Percentiles rank a stretch among this genome's conserved stretches.
These are phyloP conservation scores for Phytophthora palmivora DNA, from an alignment of 352 stramenopile species.

Conservation along the genomic window DNA sequence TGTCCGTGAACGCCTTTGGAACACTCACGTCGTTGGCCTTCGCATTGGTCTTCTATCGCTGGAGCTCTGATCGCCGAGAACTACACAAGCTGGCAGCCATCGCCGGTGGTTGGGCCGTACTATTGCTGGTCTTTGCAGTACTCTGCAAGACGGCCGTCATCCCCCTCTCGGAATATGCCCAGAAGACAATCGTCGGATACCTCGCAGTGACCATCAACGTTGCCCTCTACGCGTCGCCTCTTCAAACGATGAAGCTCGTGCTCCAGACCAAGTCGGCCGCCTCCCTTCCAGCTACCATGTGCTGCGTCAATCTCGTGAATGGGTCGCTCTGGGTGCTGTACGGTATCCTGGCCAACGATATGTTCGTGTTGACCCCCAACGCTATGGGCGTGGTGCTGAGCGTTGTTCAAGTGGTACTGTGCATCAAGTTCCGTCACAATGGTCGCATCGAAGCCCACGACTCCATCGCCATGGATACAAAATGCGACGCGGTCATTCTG, in stretches of 20 bases:
- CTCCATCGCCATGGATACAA: slow-evolving; percentile 6
- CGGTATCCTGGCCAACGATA: slow-evolving; percentile 34
- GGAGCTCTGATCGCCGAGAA: slow-evolving; percentile 20
- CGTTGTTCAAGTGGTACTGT: slow-evolving; percentile 41
- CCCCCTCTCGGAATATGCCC: slow-evolving; percentile 11
- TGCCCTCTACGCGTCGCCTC: slow-evolving; percentile 34
- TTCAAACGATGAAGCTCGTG: slow-evolving; percentile 41
- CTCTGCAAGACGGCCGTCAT: slow-evolving; percentile 27
- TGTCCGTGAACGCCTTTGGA: slow-evolving; percentile 38
- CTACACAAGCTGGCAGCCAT: slow-evolving; percentile 28
- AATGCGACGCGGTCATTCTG: slow-evolving; percentile 18
- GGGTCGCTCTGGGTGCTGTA: slow-evolving; percentile 35
- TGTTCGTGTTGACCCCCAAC: slow-evolving; percentile 47
- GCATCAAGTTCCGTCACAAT: slow-evolving; percentile 40
- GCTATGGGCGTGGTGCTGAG: slow-evolving; percentile 36
- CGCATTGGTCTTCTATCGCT: slow-evolving; percentile 40
- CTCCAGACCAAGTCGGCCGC: slow-evolving; percentile 40
- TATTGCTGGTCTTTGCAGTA: slow-evolving; percentile 24
- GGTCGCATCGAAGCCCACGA: slow-evolving; percentile 2
- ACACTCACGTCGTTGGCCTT: slow-evolving; percentile 37
- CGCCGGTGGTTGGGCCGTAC: neutral
- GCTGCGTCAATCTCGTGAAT: slow-evolving; percentile 38
- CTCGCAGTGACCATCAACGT: slow-evolving; percentile 35
- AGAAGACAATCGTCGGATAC: slow-evolving; percentile 42
- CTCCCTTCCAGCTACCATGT: slow-evolving; percentile 36